phyloP scores from a whole-genome alignment of 768 basidiomycete genomes.

The Cyclocybe aegerita region DNA sequence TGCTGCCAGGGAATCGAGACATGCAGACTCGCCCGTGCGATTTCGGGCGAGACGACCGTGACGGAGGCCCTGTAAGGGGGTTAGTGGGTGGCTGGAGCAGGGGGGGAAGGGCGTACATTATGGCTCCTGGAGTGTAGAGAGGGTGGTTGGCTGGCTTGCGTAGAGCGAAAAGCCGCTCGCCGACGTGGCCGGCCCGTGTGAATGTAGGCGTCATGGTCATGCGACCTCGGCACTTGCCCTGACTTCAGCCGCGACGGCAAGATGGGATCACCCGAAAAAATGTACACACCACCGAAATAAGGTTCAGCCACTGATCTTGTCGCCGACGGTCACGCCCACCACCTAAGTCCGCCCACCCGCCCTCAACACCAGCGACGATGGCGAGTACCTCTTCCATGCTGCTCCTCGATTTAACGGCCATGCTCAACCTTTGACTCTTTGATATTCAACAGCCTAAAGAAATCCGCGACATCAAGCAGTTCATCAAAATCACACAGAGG shows the following conservation, averaged over 20 bases:
- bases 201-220: background rate
- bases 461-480: conserved; percentile 97
- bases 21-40: conserved; percentile 65
- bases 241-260: background rate
- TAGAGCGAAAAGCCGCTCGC: background rate
- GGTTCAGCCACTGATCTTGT: conserved; percentile 32
- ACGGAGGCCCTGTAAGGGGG: conserved; percentile 39
- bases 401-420: background rate
- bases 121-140: background rate
- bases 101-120: background rate
- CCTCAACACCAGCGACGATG: conserved; percentile 42
- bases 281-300: conserved; percentile 21
- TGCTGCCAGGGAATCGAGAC: conserved; percentile 64
- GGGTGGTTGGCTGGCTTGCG: background rate
- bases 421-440: conserved; percentile 6
- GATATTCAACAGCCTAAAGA: conserved; percentile 77
- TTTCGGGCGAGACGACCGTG: conserved; percentile 63
- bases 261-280: too few species aligned
- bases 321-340: conserved; percentile 8
- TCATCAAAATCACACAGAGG: conserved; percentile 95
- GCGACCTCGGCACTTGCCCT: background rate
- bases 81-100: background rate
- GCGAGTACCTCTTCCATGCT: conserved; percentile 30
- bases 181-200: conserved; percentile 3
- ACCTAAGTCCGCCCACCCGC: conserved; percentile 16